Evolutionary conservation across 177 flowering plant species (phyloP), one percentile per base, ranked within the genome.

Genomic region (Tripterygium wilfordii): DNA sequence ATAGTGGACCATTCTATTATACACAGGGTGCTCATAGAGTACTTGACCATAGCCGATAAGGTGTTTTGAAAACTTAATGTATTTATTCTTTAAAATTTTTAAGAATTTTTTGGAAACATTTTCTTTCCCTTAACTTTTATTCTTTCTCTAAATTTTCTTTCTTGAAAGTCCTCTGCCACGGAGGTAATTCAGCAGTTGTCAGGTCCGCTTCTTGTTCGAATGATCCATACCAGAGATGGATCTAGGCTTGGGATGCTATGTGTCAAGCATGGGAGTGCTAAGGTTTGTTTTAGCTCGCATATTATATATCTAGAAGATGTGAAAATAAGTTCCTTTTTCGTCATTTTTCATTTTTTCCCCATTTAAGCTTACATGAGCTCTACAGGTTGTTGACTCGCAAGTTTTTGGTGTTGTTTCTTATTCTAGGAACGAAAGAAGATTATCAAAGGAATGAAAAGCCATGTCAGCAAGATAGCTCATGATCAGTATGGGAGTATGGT

Each of bases 1-100:
- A 86, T 92, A 40, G 78, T 89, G 13, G 97, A 92, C 56, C 99
- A 92, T 62, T 82, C 96, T 50, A 92, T 92, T 49, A 68, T 84
- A 51, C 99, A 92, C 68, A 70, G 64, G 60, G 66, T 71, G 46
- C 39, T 92, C 12, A 39, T 83, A 48, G 99, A 92, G 62, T 92
- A 76, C 56, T 59, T 92, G 15, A 80, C 69, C 59, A 72, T 92
- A 52, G 99, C 95, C 32, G 86, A 79, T 63, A 53, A 78, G 95
- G 99, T 92, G 65, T 30, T 43, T n/a, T n/a, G n/a, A n/a, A n/a
- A 14, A 2, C 20, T 20, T 40, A 13, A 21, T 19, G 12, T 6
- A 30, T 20, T 19, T 40, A 21, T 4, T 20, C 4, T 2, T 13
- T 4, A 13, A 13, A 17, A 16, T 15, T 40, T 25, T 20, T 20